Conservation (phyloP, 371 early-diverging fungal species). For the Funneliformis caledonium region DNA sequence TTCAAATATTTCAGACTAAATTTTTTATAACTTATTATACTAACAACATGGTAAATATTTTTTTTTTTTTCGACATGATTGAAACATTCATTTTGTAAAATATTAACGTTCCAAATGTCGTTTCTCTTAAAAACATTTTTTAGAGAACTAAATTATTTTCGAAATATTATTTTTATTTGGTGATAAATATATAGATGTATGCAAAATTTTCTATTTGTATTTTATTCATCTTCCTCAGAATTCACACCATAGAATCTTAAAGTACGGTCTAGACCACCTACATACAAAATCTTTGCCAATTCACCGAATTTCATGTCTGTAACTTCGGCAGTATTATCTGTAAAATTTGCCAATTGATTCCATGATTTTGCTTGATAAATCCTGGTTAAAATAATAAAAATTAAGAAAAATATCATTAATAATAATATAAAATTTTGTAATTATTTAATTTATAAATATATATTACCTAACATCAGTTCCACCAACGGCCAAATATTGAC, state of each 20-base stretch:
- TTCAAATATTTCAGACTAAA: no score
- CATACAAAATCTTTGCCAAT: slow-evolving; percentile 59
- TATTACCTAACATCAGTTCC: slow-evolving; percentile 65
- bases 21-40: no score
- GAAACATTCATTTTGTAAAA: no score
- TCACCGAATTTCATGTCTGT: slow-evolving; percentile 70
- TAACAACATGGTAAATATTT: no score
- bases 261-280: slow-evolving; percentile 67
- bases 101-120: no score
- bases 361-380: slow-evolving; percentile 83
- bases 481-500: slow-evolving; percentile 83
- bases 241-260: slow-evolving; percentile 42
- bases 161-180: no score
- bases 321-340: slow-evolving; percentile 62
- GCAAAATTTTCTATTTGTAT: no score
- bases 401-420: neutral
- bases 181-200: no score
- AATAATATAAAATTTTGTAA: neutral
- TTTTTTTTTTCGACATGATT: no score
- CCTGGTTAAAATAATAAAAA: slow-evolving; percentile 27
- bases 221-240: neutral
- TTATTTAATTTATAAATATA: neutral
- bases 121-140: no score
- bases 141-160: no score
- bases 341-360: slow-evolving; percentile 61